These are phyloP conservation scores for Alternaria consortialis DNA, from an alignment of 2,329 filamentous ascomycete genomes.

Conservation along the genomic window DNA sequence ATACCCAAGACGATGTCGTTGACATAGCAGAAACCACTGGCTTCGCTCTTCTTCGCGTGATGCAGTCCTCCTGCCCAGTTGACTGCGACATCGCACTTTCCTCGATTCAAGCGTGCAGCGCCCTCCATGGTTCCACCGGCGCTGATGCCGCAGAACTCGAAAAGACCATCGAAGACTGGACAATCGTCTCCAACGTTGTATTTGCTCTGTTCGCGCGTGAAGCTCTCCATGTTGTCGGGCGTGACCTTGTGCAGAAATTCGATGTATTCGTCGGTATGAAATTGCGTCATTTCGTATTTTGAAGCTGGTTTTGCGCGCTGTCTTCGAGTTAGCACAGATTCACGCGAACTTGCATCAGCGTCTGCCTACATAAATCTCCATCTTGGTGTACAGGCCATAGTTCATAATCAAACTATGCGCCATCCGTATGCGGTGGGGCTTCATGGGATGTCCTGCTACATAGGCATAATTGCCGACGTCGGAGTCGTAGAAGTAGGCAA, in stretches of 20 bases:
- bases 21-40: slow-evolving; percentile 97
- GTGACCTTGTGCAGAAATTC: slow-evolving; percentile 86
- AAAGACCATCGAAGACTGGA: slow-evolving; percentile 74
- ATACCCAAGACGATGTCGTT: slow-evolving; percentile 96
- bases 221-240: slow-evolving; percentile 97
- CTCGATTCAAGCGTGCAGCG: slow-evolving; percentile 71
- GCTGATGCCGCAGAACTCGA: slow-evolving; percentile 75
- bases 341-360: slow-evolving; percentile 8
- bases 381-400: slow-evolving; percentile 76
- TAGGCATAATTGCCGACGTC: slow-evolving; percentile 99
- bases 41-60: slow-evolving; percentile 93
- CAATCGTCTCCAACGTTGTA: slow-evolving; percentile 72
- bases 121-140: slow-evolving; percentile 76
- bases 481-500: slow-evolving; percentile 98
- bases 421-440: slow-evolving; percentile 74
- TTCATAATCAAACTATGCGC: slow-evolving; percentile 73
- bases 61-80: slow-evolving; percentile 89
- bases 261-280: slow-evolving; percentile 77
- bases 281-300: slow-evolving; percentile 76
- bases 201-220: slow-evolving; percentile 86
- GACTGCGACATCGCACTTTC: slow-evolving; percentile 72
- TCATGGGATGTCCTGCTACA: slow-evolving; percentile 76
- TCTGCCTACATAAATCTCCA: slow-evolving; percentile 71
- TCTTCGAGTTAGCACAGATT: slow-evolving; percentile 17
- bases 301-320: slow-evolving; percentile 62